Conservation (phyloP, 1,284 basidiomycete species). For the Cutaneotrichosporon arboriforme region DNA sequence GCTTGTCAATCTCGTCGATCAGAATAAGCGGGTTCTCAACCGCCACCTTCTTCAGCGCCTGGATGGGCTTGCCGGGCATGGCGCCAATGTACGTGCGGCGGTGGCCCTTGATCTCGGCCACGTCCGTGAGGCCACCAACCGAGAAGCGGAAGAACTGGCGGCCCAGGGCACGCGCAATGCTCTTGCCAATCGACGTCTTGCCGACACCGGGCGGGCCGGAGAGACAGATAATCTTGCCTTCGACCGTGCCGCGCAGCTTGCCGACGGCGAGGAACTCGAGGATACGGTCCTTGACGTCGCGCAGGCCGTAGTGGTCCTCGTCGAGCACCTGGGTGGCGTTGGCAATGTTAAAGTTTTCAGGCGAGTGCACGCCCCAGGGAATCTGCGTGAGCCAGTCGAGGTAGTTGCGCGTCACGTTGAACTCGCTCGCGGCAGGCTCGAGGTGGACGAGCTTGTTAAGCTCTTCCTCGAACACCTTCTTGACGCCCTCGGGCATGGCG, state of each 20-base stretch:
- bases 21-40: slow-evolving; percentile 95
- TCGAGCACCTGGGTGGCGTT: slow-evolving; percentile 83
- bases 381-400: slow-evolving; percentile 94
- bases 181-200: slow-evolving; percentile 91
- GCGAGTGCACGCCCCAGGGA: slow-evolving; percentile 93
- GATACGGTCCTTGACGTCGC: slow-evolving; percentile 94
- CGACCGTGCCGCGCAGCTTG: slow-evolving; percentile 90
- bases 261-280: slow-evolving; percentile 97
- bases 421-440: slow-evolving; percentile 89
- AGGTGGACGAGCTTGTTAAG: slow-evolving; percentile 84
- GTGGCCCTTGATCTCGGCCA: slow-evolving; percentile 99
- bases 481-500: slow-evolving; percentile 87
- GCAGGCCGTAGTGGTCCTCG: slow-evolving; percentile 93
- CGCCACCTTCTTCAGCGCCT: slow-evolving; percentile 92
- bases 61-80: slow-evolving; percentile 95
- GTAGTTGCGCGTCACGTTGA: slow-evolving; percentile 94
- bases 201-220: slow-evolving; percentile 96
- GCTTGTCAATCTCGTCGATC: slow-evolving; percentile 99
- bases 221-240: slow-evolving; percentile 96
- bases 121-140: slow-evolving; percentile 92
- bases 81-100: slow-evolving; percentile 93
- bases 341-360: slow-evolving; percentile 85
- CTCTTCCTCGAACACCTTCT: slow-evolving; percentile 96
- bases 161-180: slow-evolving; percentile 49
- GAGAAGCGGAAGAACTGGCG: slow-evolving; percentile 61